Percentiles rank a stretch among this genome's conserved stretches.
These are phyloP conservation scores for Magnolia officinalis DNA, from an alignment of 164 flowering plant genomes.

Conservation along the genomic window DNA sequence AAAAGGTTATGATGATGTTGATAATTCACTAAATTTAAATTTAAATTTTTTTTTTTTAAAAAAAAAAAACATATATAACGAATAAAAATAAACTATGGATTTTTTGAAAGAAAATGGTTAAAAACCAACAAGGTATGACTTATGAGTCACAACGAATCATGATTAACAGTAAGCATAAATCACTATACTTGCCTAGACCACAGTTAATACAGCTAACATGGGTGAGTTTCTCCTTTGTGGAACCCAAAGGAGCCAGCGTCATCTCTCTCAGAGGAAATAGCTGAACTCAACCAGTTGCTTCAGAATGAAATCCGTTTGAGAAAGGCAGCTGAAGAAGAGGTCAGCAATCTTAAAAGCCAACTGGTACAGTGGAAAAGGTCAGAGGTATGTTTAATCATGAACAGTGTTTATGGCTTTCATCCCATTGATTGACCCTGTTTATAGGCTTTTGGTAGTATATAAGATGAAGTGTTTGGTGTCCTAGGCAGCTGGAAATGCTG, in stretches of 20 bases:
- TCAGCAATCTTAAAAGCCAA: constrained; percentile 55
- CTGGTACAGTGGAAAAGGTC: constrained; percentile 52
- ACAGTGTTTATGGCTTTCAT: neutral
- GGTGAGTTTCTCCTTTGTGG: neutral
- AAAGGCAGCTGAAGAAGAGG: constrained; percentile 77
- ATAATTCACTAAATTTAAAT: no score
- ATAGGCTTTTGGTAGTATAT: neutral
- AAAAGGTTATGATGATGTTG: no score
- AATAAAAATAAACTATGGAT: no score
- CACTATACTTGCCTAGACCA: no score
- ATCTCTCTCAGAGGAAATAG: constrained; percentile 40
- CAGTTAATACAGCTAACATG: no score
- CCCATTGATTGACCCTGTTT: neutral
- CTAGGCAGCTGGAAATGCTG: constrained; percentile 66
- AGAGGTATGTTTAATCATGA: constrained; percentile 48
- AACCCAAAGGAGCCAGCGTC: constrained; percentile 21
- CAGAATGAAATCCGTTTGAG: constrained; percentile 56
- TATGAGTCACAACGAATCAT: no score
- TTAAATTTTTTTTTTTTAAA: no score
- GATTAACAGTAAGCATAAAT: no score
- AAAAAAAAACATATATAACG: no score
- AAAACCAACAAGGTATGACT: no score
- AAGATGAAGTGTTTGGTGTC: neutral
- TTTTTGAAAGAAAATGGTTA: no score
- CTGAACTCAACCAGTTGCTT: constrained; percentile 56